Percentiles rank a stretch among this genome's conserved stretches.
Conservation (phyloP, 78 protist genomes). For the Protostelium mycophagum region DNA sequence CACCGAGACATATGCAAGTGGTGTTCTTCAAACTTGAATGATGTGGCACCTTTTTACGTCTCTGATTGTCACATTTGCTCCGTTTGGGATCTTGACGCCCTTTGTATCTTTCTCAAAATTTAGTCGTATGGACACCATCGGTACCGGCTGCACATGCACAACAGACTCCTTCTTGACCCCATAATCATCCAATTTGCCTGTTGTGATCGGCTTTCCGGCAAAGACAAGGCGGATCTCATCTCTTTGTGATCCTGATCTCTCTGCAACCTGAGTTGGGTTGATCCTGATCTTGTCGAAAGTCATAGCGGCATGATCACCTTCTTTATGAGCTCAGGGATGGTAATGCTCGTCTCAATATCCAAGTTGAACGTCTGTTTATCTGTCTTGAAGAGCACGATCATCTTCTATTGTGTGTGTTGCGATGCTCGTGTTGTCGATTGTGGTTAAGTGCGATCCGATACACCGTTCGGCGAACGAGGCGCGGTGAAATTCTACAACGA, state of each 20-base stretch:
- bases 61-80: constrained; percentile 4
- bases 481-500: no score
- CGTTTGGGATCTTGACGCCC: constrained; percentile 1
- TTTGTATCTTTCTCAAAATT: neutral
- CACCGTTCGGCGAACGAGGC: no score
- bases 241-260: neutral
- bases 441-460: no score
- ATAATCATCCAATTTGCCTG: neutral
- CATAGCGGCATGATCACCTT: no score
- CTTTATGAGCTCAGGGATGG: neutral
- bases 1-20: no score
- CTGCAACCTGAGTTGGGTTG: neutral
- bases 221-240: neutral
- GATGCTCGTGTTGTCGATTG: no score
- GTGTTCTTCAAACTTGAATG: no score
- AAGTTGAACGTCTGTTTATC: neutral
- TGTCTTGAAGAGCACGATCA: neutral
- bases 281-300: no score
- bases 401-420: neutral
- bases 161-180: constrained; percentile 4
- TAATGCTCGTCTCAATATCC: neutral
- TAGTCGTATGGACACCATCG: neutral
- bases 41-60: neutral
- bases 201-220: neutral
- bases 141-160: neutral